These are phyloP conservation scores for Colletotrichum sp. DNA, from an alignment of 2,329 filamentous ascomycete genomes.

Conservation along the genomic window DNA sequence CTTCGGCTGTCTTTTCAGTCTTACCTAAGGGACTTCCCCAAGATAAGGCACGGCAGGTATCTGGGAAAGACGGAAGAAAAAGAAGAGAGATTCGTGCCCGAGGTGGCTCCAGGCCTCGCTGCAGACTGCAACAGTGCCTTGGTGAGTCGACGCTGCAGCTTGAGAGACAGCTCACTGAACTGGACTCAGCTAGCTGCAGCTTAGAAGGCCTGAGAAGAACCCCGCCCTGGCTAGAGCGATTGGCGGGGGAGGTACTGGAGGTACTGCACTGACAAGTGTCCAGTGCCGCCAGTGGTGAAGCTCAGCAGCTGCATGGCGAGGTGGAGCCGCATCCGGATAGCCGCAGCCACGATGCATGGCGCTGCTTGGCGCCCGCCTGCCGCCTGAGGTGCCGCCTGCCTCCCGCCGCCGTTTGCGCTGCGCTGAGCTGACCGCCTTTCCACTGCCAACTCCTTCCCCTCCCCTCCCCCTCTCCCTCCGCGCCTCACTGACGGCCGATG, in stretches of 20 bases:
- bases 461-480: neutral
- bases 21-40: neutral
- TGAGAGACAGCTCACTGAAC: neutral
- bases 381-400: neutral
- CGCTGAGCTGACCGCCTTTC: neutral
- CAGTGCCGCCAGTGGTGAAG: neutral
- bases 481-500: neutral
- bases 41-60: neutral
- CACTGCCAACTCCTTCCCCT: neutral
- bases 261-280: neutral
- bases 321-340: slow-evolving; percentile 17
- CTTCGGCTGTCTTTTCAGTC: neutral
- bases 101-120: neutral
- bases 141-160: neutral
- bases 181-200: neutral
- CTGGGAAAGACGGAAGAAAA: neutral
- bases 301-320: neutral
- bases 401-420: neutral
- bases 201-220: neutral
- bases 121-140: neutral
- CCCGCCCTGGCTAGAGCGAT: neutral
- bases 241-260: neutral
- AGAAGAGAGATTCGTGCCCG: neutral
- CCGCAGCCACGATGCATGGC: slow-evolving; percentile 1
- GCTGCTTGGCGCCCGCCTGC: neutral